Evolutionary conservation across 352 stramenopile species (phyloP), one percentile per base, ranked within the genome.

Genomic region (Thalassiosira mediterranea): DNA sequence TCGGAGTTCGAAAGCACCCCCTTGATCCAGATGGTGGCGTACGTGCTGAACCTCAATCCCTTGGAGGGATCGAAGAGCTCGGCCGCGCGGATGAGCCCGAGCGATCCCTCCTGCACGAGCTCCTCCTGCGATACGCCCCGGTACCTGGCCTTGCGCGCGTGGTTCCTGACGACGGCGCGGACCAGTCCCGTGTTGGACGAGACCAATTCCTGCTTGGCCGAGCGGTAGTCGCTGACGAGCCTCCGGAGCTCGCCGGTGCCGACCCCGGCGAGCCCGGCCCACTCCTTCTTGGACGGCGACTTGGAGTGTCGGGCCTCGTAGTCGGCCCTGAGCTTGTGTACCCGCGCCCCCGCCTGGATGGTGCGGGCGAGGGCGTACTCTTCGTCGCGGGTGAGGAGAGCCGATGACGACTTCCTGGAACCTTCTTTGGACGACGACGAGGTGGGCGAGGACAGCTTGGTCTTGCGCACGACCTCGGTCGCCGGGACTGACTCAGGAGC

Each of bases 11-110:
- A 75, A 0, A 93, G 37, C 0, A 78, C 49, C 25, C 87, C 87
- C 76, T 93, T 93, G 54, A 93, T 93, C 87, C 87, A 93, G 81
- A 94, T 94, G 7, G 88, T 91, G 0, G 92, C 91, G 80, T 96
- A 96, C 8, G 92, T 95, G 34, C 64, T 88, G 63, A 96, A 95
- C 32, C 91, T 86, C 29, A 94, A 86, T 42, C 90, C 91, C 28
- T 84, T 76, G 2, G 51, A 60, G 4, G 91, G 91, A 87, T 96
- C 92, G 77, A 94, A 96, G n/a, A 95, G 72, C 63, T 95, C 89
- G 3, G 91, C 88, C 0, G 92, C 92, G n/a, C 91, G 82, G 11
- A 95, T 79, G 15, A 96, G 76, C 5, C 92, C 92, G 2, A 95
- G 42, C 17, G 75, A 87, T n/a, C 92, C 92, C 72, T 96, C 92